A percentile compares a stretch with the other conserved stretches of the same genome.
phyloP scores from a whole-genome alignment of 78 protist genomes.

The Dictyostelium firmibasis region DNA sequence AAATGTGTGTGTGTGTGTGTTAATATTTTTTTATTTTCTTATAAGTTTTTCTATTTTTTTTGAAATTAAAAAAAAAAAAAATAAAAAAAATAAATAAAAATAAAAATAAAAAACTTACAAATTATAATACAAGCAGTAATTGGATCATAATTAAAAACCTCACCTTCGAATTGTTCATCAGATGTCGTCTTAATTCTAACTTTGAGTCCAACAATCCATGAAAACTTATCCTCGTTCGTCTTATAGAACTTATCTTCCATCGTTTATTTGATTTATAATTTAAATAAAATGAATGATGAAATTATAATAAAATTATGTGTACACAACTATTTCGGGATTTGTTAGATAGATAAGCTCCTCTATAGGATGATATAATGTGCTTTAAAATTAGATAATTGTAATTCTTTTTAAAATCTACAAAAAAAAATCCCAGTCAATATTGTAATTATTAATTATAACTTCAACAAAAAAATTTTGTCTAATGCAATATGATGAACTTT shows the following conservation, averaged over 20 bases:
- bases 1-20: too few relatives aligned
- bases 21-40: background rate
- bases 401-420: too few relatives aligned
- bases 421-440: too few relatives aligned
- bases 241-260: background rate
- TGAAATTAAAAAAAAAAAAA: too few relatives aligned
- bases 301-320: too few relatives aligned
- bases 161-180: conserved; percentile 63
- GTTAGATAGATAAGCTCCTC: too few relatives aligned
- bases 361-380: too few relatives aligned
- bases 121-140: conserved; percentile 45
- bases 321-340: too few relatives aligned
- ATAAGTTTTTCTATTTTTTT: background rate
- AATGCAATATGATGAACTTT: background rate
- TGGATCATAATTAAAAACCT: conserved; percentile 64
- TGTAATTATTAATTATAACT: background rate
- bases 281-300: too few relatives aligned
- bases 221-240: conserved; percentile 33
- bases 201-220: conserved; percentile 66
- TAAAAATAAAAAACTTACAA: conserved; percentile 3
- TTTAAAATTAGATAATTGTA: too few relatives aligned
- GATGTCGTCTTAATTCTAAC: conserved; percentile 35
- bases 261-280: background rate
- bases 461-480: background rate
- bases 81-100: background rate